These are phyloP conservation scores for Geotrichum carabidarum DNA, from an alignment of 1,139 yeast genomes.

Conservation along the genomic window DNA sequence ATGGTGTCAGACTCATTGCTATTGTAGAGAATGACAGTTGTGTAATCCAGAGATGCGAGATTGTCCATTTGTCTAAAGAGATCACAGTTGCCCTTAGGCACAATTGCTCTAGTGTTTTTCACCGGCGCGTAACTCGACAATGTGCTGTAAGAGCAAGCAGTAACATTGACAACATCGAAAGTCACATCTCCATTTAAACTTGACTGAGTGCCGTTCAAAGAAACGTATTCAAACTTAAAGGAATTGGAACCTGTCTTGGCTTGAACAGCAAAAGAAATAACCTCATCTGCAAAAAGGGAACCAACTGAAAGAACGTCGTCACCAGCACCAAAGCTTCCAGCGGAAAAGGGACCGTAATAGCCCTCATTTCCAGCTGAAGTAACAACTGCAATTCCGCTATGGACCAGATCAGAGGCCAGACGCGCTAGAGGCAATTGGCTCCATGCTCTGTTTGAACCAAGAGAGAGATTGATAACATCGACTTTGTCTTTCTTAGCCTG, in stretches of 20 bases:
- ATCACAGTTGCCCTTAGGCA: slow-evolving; percentile 12
- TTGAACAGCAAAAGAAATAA: slow-evolving; percentile 5
- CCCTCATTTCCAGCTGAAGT: slow-evolving; percentile 25
- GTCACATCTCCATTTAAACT: background rate
- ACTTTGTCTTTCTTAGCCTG: slow-evolving; percentile 23
- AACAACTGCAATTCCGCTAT: slow-evolving; percentile 20
- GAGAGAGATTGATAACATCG: slow-evolving; percentile 24
- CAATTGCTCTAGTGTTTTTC: background rate
- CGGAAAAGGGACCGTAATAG: slow-evolving; percentile 12
- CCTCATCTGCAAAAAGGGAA: slow-evolving; percentile 13
- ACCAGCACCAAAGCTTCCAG: slow-evolving; percentile 18
- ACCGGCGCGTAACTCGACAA: background rate
- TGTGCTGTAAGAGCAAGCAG: slow-evolving; percentile 2
- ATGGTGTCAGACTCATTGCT: background rate
- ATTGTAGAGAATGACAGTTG: slow-evolving; percentile 5
- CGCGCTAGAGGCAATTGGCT: slow-evolving; percentile 19
- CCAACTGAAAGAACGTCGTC: slow-evolving; percentile 17
- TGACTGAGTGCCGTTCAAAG: slow-evolving; percentile 9
- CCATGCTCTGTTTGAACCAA: slow-evolving; percentile 22
- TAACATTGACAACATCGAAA: background rate
- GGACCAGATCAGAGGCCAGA: slow-evolving; percentile 20
- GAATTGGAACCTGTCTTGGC: background rate
- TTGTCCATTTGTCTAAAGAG: background rate
- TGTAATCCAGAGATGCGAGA: background rate
- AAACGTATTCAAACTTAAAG: slow-evolving; percentile 11